Evolutionary conservation across 129 eudicot species (phyloP).

Genomic region (Pseudognaphalium luteoalbum): DNA sequence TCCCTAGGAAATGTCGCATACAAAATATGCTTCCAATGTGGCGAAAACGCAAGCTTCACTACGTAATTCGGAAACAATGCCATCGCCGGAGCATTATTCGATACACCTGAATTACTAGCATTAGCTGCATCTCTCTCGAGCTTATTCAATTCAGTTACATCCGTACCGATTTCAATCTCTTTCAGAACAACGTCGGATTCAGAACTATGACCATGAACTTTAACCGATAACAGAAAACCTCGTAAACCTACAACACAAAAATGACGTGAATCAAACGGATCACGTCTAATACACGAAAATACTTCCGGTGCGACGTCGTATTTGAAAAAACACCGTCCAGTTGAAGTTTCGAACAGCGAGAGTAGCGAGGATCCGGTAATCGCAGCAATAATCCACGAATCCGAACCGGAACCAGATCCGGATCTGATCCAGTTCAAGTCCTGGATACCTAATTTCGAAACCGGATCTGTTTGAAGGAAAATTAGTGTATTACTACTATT

Average conservation of each 20-base stretch:
- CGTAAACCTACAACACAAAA: conserved; percentile 30
- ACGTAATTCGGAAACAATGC: conserved; percentile 59
- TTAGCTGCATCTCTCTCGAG: conserved; percentile 32
- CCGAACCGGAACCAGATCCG: conserved; percentile 50
- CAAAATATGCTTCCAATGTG: conserved; percentile 78
- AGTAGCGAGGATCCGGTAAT: conserved; percentile 67
- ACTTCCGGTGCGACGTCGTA: conserved; percentile 78
- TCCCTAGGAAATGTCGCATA: conserved; percentile 88
- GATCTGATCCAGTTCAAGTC: conserved; percentile 84
- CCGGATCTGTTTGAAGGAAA: conserved; percentile 51
- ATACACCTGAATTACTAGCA: conserved; percentile 22
- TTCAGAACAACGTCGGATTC: conserved; percentile 51
- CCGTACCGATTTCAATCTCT: conserved; percentile 29
- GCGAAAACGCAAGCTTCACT: conserved; percentile 74
- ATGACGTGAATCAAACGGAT: conserved; percentile 72
- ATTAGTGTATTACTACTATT: conserved; percentile 13
- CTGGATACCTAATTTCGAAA: conserved; percentile 61
- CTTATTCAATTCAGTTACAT: conserved; percentile 35
- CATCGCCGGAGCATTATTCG: conserved; percentile 54
- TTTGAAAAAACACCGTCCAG: conserved; percentile 79
- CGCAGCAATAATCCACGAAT: conserved; percentile 73
- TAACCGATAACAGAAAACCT: conserved; percentile 32
- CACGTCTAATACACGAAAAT: conserved; percentile 65
- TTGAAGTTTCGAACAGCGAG: conserved; percentile 52
- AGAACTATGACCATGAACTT: conserved; percentile 39